Conservation (phyloP, 768 basidiomycete species). For the Lactarius evosmus region DNA sequence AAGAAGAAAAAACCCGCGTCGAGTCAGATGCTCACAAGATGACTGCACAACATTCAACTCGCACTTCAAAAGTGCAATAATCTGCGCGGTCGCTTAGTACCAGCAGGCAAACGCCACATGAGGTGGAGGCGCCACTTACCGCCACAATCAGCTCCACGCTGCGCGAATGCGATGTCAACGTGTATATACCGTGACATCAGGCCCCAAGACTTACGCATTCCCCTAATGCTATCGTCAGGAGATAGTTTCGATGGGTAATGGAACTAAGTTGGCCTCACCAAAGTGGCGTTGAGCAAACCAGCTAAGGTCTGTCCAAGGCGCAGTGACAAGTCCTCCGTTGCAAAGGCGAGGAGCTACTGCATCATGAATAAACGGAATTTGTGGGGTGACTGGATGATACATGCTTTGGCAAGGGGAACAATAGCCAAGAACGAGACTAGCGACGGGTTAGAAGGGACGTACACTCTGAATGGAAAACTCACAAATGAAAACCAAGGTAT, state of each 20-base stretch:
- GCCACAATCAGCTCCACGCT: constrained; percentile 46
- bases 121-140: constrained; percentile 31
- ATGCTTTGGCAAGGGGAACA: constrained; percentile 77
- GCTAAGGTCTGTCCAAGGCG: constrained; percentile 82
- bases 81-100: constrained; percentile 34
- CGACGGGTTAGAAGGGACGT: not conserved
- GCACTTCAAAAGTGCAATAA: constrained; percentile 46
- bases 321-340: constrained; percentile 80
- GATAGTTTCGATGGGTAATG: not conserved
- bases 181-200: not conserved
- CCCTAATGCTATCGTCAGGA: constrained; percentile 25
- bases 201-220: constrained; percentile 31
- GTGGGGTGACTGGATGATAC: not conserved
- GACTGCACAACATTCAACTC: constrained; percentile 46
- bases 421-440: constrained; percentile 78
- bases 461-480: constrained; percentile 32
- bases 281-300: constrained; percentile 80
- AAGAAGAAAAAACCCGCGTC: not conserved
- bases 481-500: constrained; percentile 76
- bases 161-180: not conserved
- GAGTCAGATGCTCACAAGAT: constrained; percentile 36
- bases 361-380: constrained; percentile 9
- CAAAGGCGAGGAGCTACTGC: constrained; percentile 68
- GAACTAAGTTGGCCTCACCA: constrained; percentile 42
- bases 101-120: not conserved